Evolutionary conservation across 768 basidiomycete species (phyloP).

Genomic region (Tricholoma matsutake): DNA sequence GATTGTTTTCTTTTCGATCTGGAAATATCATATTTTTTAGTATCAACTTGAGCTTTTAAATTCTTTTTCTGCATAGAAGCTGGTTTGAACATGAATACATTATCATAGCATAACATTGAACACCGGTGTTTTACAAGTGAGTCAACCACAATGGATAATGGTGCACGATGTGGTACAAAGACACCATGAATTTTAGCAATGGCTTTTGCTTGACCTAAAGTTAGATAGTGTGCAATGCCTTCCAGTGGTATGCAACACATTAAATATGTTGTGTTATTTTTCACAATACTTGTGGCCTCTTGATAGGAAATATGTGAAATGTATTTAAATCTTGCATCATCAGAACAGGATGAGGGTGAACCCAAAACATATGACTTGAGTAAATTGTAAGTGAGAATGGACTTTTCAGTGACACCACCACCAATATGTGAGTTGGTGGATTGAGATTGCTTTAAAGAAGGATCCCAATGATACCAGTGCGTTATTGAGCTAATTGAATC

Average conservation of each 20-base stretch:
- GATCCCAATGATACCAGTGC: too few relatives aligned
- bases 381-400: not conserved
- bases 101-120: not conserved
- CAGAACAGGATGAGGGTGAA: not conserved
- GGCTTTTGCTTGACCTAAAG: too few relatives aligned
- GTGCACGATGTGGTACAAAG: too few relatives aligned
- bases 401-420: conserved; percentile 1
- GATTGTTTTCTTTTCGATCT: not conserved
- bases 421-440: conserved; percentile 1
- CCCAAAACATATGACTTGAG: conserved; percentile 1
- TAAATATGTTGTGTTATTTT: too few relatives aligned
- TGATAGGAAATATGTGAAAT: too few relatives aligned
- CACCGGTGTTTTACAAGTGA: too few relatives aligned
- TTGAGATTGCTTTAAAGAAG: not conserved
- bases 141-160: too few relatives aligned
- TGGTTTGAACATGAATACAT: conserved; percentile 1
- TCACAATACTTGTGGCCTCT: too few relatives aligned
- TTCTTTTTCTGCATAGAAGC: not conserved
- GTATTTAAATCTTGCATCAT: not conserved
- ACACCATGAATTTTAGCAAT: too few relatives aligned
- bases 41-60: not conserved
- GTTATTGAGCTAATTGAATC: conserved; percentile 1
- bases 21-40: not conserved
- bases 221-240: too few relatives aligned
- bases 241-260: too few relatives aligned